Conservation (phyloP, 805 yeast species). For the Wickerhamomyces bovis region DNA sequence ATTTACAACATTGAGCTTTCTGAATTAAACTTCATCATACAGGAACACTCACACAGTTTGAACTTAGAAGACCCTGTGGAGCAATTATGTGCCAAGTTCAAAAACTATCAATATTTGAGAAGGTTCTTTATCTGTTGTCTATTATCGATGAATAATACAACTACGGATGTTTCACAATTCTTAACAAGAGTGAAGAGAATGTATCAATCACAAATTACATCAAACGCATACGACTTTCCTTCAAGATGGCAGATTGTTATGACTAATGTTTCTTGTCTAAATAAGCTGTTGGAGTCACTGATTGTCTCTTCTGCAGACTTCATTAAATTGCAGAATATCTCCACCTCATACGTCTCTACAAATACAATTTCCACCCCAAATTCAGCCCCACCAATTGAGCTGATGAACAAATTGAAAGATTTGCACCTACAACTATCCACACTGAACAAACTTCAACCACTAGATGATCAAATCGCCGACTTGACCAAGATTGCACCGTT, state of each 20-base stretch:
- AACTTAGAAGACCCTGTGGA: not conserved
- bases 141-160: conserved; percentile 27
- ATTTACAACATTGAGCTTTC: conserved; percentile 33
- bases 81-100: conserved; percentile 22
- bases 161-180: conserved; percentile 16
- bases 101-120: conserved; percentile 32
- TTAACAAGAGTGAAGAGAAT: conserved; percentile 6
- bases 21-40: conserved; percentile 23
- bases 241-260: not conserved
- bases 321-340: not conserved
- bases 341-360: not conserved
- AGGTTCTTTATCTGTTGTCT: conserved; percentile 39
- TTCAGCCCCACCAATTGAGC: not conserved
- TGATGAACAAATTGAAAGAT: conserved; percentile 6
- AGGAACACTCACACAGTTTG: not conserved
- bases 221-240: not conserved
- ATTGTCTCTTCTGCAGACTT: not conserved
- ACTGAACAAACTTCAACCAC: conserved; percentile 3
- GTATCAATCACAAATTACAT: conserved; percentile 1
- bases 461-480: conserved; percentile 7
- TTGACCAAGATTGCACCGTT: conserved; percentile 7
- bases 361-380: not conserved
- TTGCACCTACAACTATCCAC: conserved; percentile 4
- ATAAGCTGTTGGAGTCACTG: not conserved
- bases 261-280: not conserved